Evolutionary conservation across 306 rosid genomes (phyloP).

Genomic region (Begonia peltatifolia): DNA sequence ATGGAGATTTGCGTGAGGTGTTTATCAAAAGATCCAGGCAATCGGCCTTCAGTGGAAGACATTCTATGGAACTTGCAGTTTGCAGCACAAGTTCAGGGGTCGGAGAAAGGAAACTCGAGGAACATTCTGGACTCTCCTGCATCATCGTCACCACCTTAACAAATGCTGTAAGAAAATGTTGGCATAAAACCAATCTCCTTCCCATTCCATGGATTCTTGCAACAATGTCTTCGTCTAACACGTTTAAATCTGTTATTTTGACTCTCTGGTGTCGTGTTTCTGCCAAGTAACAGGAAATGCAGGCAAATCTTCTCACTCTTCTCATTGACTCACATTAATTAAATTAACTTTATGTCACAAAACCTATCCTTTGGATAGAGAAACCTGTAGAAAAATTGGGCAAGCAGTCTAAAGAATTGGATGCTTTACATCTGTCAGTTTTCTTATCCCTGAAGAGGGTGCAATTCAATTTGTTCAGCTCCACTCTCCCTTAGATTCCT

Average conservation of each 20-base stretch:
- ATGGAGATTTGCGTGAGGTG: conserved; percentile 90
- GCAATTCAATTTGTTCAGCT: conserved; percentile 66
- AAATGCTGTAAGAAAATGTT: neutral
- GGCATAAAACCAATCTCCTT: neutral
- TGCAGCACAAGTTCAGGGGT: conserved; percentile 83
- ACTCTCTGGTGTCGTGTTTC: no score
- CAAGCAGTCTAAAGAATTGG: conserved; percentile 71
- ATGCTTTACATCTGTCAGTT: conserved; percentile 19
- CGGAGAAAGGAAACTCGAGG: conserved; percentile 29
- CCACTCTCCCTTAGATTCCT: conserved; percentile 24
- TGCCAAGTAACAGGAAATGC: no score
- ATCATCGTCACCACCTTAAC: conserved; percentile 6
- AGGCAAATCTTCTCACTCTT: no score
- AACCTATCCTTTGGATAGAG: conserved; percentile 66
- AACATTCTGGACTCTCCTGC: conserved; percentile 27
- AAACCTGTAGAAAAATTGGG: conserved; percentile 17
- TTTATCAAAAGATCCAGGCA: conserved; percentile 32
- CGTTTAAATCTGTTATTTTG: no score
- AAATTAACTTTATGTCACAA: conserved; percentile 5
- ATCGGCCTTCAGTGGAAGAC: conserved; percentile 80
- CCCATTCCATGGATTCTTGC: conserved; percentile 2
- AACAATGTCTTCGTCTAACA: neutral
- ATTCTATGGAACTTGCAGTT: conserved; percentile 90
- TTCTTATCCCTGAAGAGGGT: conserved; percentile 29
- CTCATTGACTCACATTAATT: no score